These are phyloP conservation scores for Anacardium occidentale DNA, from an alignment of 345 rosid genomes.

Conservation along the genomic window DNA sequence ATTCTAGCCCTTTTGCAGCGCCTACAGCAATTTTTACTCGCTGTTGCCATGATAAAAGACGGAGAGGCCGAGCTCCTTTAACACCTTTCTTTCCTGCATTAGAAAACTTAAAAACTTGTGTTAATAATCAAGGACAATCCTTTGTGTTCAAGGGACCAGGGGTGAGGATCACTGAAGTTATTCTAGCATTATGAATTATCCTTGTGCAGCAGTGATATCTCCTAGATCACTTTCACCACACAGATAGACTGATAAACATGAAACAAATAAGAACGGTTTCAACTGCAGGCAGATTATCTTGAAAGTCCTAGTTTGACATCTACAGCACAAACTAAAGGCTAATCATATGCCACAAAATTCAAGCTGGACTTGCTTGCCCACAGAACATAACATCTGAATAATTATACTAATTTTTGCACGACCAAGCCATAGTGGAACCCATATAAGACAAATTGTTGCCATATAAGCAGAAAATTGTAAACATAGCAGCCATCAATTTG, in stretches of 20 bases:
- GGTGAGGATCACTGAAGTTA: neutral
- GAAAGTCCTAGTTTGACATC: neutral
- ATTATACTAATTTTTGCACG: neutral
- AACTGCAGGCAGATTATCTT: neutral
- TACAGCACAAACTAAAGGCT: neutral
- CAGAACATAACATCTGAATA: neutral
- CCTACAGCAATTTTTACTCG: conserved; percentile 80
- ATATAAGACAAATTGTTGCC: neutral
- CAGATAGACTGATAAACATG: neutral
- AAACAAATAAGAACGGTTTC: neutral
- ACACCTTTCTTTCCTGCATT: conserved; percentile 72
- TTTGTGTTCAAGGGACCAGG: neutral
- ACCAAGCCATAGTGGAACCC: neutral
- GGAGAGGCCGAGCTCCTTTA: conserved; percentile 82
- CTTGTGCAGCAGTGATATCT: neutral
- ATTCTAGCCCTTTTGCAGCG: conserved; percentile 79
- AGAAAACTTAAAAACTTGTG: neutral
- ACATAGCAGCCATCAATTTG: neutral
- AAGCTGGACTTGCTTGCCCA: neutral
- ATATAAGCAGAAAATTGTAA: neutral
- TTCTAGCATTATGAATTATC: neutral
- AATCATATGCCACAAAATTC: neutral
- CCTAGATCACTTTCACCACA: neutral
- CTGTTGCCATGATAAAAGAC: conserved; percentile 66
- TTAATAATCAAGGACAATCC: neutral